These are phyloP conservation scores for Sparassis latifolia DNA, from an alignment of 1,284 basidiomycete genomes.

Conservation along the genomic window DNA sequence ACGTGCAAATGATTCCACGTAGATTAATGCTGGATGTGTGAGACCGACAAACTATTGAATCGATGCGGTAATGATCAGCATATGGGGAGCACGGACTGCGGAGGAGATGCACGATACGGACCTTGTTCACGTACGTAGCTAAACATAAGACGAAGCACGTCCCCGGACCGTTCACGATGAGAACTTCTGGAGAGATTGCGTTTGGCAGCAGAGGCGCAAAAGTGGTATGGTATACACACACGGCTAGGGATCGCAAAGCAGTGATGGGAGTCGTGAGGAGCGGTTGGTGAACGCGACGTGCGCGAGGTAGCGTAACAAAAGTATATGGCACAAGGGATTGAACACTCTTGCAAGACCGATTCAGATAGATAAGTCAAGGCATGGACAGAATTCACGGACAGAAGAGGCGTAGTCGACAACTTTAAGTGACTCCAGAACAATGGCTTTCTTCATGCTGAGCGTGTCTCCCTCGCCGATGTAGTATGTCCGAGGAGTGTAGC, in stretches of 20 bases:
- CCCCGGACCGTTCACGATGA: conserved; percentile 93
- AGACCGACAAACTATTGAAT: conserved; percentile 65
- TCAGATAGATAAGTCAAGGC: conserved; percentile 2
- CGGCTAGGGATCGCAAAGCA: conserved; percentile 52
- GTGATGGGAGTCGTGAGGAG: conserved; percentile 64
- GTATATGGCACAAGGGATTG: conserved; percentile 29
- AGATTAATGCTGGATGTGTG: conserved; percentile 71
- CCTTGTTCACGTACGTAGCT: conserved; percentile 71
- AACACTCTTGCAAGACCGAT: conserved; percentile 5
- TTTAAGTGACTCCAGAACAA: conserved; percentile 52
- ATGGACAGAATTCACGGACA: conserved; percentile 16
- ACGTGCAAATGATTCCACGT: conserved; percentile 93
- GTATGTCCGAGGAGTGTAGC: conserved; percentile 78
- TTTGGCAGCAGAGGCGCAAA: conserved; percentile 36
- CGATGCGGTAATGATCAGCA: no score
- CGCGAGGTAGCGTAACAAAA: conserved; percentile 74
- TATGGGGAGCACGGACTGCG: background rate
- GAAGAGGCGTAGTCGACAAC: conserved; percentile 11
- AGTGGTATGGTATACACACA: conserved; percentile 53
- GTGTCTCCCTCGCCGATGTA: conserved; percentile 79
- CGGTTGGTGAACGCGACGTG: conserved; percentile 78
- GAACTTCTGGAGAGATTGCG: conserved; percentile 60
- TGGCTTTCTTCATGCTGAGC: conserved; percentile 71
- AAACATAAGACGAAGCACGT: conserved; percentile 83
- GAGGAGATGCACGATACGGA: conserved; percentile 32